phyloP scores from a whole-genome alignment of 768 basidiomycete species.

The Suillus americanus region DNA sequence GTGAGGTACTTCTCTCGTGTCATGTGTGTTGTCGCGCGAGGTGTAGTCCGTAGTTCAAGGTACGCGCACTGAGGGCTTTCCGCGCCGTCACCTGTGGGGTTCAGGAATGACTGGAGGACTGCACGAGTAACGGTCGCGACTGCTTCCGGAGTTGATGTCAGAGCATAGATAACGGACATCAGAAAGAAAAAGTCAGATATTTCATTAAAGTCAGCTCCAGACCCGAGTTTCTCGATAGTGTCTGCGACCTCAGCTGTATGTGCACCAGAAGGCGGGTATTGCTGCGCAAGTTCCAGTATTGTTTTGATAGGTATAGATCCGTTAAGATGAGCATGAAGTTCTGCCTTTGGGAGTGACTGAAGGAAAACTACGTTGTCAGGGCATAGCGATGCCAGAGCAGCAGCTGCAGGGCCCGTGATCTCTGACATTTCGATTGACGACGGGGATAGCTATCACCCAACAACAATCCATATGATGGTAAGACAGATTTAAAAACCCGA shows the following conservation, averaged over 20 bases:
- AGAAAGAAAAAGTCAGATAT: conserved; percentile 73
- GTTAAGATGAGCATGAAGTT: conserved; percentile 84
- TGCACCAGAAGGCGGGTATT: conserved; percentile 25
- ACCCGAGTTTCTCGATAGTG: conserved; percentile 42
- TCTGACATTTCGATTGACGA: conserved; percentile 2
- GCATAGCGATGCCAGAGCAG: conserved; percentile 55
- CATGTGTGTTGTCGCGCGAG: conserved; percentile 59
- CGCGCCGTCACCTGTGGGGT: conserved; percentile 16
- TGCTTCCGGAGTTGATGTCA: conserved; percentile 61
- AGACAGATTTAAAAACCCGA: no score
- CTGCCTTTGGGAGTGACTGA: conserved; percentile 69
- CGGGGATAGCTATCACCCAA: no score
- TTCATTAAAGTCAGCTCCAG: conserved; percentile 44
- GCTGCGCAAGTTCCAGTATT: conserved; percentile 60
- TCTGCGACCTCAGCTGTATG: conserved; percentile 19
- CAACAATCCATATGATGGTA: no score
- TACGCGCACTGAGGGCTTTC: conserved; percentile 57
- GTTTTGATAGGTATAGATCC: conserved; percentile 73
- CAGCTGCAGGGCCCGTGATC: conserved; percentile 35
- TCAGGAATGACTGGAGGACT: conserved; percentile 66
- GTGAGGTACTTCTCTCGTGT: conserved; percentile 58
- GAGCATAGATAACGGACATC: conserved; percentile 77
- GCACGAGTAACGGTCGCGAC: conserved; percentile 57
- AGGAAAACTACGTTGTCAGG: conserved; percentile 58
- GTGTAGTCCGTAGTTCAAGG: conserved; percentile 84